These are phyloP conservation scores for Microbotryum silenes-acaulis DNA, from an alignment of 1,284 basidiomycete species.

Conservation along the genomic window DNA sequence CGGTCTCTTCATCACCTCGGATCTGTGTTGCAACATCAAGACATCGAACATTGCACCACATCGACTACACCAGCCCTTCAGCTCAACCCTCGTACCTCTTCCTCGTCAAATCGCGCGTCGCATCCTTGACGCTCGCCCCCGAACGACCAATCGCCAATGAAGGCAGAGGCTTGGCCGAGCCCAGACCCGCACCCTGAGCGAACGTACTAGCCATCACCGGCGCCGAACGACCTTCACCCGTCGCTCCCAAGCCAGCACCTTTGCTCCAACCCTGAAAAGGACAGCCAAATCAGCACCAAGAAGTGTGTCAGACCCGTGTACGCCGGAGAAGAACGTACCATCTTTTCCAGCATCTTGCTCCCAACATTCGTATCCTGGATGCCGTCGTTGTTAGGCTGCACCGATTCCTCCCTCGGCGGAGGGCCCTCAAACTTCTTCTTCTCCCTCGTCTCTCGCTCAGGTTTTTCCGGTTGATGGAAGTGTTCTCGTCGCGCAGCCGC, in stretches of 20 bases:
- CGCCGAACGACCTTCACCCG: constrained; percentile 72
- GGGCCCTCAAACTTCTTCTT: constrained; percentile 53
- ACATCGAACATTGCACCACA: too few species aligned
- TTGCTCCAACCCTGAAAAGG: constrained; percentile 63
- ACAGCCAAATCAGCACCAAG: not conserved
- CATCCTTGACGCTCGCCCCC: constrained; percentile 16
- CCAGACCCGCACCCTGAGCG: constrained; percentile 73
- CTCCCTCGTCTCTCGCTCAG: constrained; percentile 40
- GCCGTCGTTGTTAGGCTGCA: constrained; percentile 57
- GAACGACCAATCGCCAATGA: too few species aligned
- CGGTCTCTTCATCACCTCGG: not conserved
- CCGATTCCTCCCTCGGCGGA: constrained; percentile 48
- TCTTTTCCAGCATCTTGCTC: constrained; percentile 84
- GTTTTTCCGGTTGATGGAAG: constrained; percentile 81
- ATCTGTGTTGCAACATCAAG: too few species aligned
- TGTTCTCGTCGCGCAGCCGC: constrained; percentile 78
- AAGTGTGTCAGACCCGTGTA: not conserved
- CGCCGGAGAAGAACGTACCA: constrained; percentile 44
- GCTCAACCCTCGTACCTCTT: constrained; percentile 12
- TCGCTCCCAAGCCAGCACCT: constrained; percentile 72
- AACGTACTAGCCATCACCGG: constrained; percentile 80
- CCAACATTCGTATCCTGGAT: constrained; percentile 75
- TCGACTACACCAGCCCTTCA: too few species aligned
- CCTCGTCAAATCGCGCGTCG: constrained; percentile 3
- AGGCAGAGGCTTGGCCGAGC: constrained; percentile 57